Percentiles rank a stretch among this genome's conserved stretches.
Conservation (phyloP, 169 alveolate species). For the Perkinsus marinus region DNA sequence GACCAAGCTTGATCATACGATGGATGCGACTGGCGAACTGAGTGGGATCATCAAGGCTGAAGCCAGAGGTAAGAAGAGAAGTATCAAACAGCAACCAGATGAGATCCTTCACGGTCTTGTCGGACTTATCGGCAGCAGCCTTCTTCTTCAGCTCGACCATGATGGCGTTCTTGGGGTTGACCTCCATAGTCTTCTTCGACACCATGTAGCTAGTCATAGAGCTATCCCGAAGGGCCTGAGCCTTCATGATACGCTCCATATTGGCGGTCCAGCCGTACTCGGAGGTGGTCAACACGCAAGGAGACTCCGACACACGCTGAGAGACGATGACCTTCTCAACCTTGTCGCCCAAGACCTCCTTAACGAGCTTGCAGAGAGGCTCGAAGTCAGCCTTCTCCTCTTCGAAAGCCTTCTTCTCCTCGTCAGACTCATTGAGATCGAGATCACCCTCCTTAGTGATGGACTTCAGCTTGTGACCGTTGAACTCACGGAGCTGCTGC, state of each 20-base stretch:
- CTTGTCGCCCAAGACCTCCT: conserved; percentile 95
- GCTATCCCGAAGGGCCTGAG: conserved; percentile 97
- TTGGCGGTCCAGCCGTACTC: conserved; percentile 99
- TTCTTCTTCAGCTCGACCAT: conserved; percentile 87
- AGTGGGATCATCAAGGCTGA: conserved; percentile 97
- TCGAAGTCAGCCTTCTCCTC: conserved; percentile 90
- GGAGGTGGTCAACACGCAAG: conserved; percentile 95
- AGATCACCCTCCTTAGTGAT: conserved; percentile 95
- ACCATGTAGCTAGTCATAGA: conserved; percentile 74
- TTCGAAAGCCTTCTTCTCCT: conserved; percentile 91
- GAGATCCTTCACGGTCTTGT: conserved; percentile 95
- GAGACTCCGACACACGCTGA: conserved; percentile 90
- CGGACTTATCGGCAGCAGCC: conserved; percentile 88
- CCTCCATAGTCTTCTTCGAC: conserved; percentile 95
- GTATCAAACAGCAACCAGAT: conserved; percentile 97
- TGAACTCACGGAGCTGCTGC: conserved; percentile 86
- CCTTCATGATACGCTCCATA: conserved; percentile 99
- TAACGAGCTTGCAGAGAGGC: conserved; percentile 88
- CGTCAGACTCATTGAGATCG: conserved; percentile 87
- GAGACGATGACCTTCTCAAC: conserved; percentile 94
- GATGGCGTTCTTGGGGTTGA: conserved; percentile 94
- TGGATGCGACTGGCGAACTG: conserved; percentile 94
- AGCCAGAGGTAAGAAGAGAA: conserved; percentile 94
- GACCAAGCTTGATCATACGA: conserved; percentile 98
- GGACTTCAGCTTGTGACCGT: conserved; percentile 91